Evolutionary conservation across 495 filamentous ascomycete species (phyloP), one percentile per base, ranked within the genome.

Genomic region (Penicillium silybi): DNA sequence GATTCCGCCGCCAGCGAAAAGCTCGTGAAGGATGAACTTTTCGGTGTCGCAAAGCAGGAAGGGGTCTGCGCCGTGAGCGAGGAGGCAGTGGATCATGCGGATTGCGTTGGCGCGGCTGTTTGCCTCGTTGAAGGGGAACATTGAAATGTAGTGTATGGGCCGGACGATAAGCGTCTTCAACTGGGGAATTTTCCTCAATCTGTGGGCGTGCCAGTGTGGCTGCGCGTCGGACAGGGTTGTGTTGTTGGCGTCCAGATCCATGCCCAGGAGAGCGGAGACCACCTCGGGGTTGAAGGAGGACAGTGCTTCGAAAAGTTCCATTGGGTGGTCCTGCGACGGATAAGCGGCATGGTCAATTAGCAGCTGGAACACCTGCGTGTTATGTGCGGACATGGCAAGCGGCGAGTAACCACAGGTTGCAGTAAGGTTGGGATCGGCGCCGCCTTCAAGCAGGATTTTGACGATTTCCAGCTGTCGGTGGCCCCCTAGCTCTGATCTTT

Each of bases 341-440:
- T 48, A 41, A 17, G 58, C 62, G 2, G 53, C 62, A 26, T 59
- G 19, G 0, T 57, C 19, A n/a, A 62, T 39, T 37, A 65, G 42
- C 10, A 62, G 25, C 17, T 41, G 37, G 37, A 58, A 52, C 6
- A 65, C 19, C n/a, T 58, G 17, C 0, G 27, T 22, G 34, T 57
- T 43, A 29, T 63, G 51, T 11, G 44, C 37, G 2, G 56, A 56
- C 44, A 60, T 44, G 7, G 50, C 42, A 38, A 66, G 50, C 4
- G 60, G 46, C 1, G 57, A 52, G 11, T 41, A 53, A 1, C 62
- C 61, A 20, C 59, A 49, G 11, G 49, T 34, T 29, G 66, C 66
- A 3, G 67, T 20, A 4, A 65, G 52, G 39, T 72, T 74, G 15
- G 64, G 59, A 51, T 77, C 68, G 1, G 69, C 71, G 1, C 72